Evolutionary conservation across 345 rosid species (phyloP), one percentile per base, ranked within the genome.

Genomic region (Turnera subulata): DNA sequence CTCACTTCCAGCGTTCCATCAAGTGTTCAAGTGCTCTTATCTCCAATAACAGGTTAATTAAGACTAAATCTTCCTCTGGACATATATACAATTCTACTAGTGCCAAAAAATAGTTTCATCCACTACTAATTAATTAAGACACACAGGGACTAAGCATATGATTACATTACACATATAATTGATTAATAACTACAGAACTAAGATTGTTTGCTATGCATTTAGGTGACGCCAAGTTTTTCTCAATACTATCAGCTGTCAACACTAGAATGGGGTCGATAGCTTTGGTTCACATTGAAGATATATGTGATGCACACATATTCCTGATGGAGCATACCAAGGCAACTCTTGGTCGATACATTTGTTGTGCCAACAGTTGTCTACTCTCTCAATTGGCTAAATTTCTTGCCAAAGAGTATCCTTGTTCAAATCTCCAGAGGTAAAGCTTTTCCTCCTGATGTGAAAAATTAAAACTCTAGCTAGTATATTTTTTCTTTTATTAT

Each of bases 251-350:
- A 24, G 80, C 90, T 14, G 96, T 86, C 54, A 78, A 67, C 58
- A 62, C 69, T 19, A 80, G 95, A 70, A 85, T 88, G 88, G 91
- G 96, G 29, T 82, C 96, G 12, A 63, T 88, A 50, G 82, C 85
- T 32, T 71, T 88, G 16, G 92, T 83, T 46, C 98, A 91, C 64
- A 77, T 81, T 42, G 89, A 86, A 56, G 96, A 88, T 65, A 73
- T 84, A 57, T 86, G 96, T 76, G 65, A 56, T 10, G 92, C 83
- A 6, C 98, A 86, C 62, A 25, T 86, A 52, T 86, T 86, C 42
- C 61, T 68, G 16, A 87, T 87, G 96, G 78, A 85, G 71, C 73
- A 75, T 18, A 32, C 51, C n/a, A 57, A 61, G 25, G 86, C 86
- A 70, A 53, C 77, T n/a, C n/a, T n/a, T 59, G 96, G 94, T 61